These are phyloP conservation scores for Paraurostyla sp. DNA, from an alignment of 73 alveolate genomes.

Conservation along the genomic window DNA sequence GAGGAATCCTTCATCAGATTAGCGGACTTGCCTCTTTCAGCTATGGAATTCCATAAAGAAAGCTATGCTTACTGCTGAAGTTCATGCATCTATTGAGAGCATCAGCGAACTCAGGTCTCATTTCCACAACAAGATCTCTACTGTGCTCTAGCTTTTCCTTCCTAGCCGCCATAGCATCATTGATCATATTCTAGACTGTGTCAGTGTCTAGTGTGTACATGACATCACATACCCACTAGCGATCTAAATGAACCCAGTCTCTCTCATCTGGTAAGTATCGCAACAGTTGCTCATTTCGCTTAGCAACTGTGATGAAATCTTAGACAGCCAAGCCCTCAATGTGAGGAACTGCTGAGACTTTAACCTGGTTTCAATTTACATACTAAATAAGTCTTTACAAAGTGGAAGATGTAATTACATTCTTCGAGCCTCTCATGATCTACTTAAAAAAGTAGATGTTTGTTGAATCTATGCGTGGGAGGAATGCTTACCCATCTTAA, in stretches of 20 bases:
- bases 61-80: constrained; percentile 17
- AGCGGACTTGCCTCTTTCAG: constrained; percentile 15
- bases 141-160: background rate
- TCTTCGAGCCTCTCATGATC: constrained; percentile 25
- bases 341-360: constrained; percentile 49
- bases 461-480: constrained; percentile 19
- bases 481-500: constrained; percentile 34
- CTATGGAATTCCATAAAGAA: background rate
- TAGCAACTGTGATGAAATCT: constrained; percentile 28
- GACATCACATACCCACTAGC: constrained; percentile 52
- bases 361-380: background rate
- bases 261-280: constrained; percentile 45
- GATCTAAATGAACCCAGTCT: constrained; percentile 44
- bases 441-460: constrained; percentile 30
- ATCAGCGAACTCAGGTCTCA: constrained; percentile 59
- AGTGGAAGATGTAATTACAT: background rate
- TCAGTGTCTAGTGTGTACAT: constrained; percentile 21
- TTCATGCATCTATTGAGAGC: constrained; percentile 22
- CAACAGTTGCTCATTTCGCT: background rate
- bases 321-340: constrained; percentile 48
- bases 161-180: background rate
- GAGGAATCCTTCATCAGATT: constrained; percentile 45
- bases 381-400: background rate
- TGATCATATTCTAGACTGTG: constrained; percentile 14
- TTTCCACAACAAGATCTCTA: background rate